phyloP scores from a whole-genome alignment of 768 basidiomycete species.

The Coprinellus micaceus region DNA sequence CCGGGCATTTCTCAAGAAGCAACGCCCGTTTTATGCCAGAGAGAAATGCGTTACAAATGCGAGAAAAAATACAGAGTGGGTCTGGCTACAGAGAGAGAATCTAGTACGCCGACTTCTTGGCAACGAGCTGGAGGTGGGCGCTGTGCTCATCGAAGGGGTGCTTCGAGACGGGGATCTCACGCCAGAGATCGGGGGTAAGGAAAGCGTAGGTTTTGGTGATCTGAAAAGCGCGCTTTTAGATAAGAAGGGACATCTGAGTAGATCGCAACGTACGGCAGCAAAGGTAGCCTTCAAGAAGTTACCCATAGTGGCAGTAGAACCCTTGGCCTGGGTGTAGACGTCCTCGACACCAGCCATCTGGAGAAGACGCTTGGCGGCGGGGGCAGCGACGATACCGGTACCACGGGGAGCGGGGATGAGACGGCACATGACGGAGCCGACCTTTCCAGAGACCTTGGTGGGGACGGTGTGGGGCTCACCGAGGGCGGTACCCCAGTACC shows the following conservation, averaged over 20 bases:
- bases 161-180: conserved; percentile 86
- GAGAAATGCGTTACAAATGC: conserved; percentile 5
- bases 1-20: neutral
- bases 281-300: conserved; percentile 99
- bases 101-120: conserved; percentile 71
- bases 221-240: conserved; percentile 32
- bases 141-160: conserved; percentile 95
- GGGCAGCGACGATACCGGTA: conserved; percentile 99
- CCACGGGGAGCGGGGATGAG: conserved; percentile 98
- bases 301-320: conserved; percentile 97
- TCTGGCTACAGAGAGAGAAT: conserved; percentile 15
- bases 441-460: conserved; percentile 97
- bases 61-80: conserved; percentile 11
- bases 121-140: conserved; percentile 81
- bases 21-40: neutral
- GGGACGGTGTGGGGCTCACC: conserved; percentile 99
- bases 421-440: conserved; percentile 98
- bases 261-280: conserved; percentile 70
- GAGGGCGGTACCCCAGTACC: conserved; percentile 99
- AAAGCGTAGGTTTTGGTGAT: conserved; percentile 98
- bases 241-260: neutral
- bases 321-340: conserved; percentile 96
- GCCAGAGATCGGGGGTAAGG: conserved; percentile 98
- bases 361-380: conserved; percentile 92
- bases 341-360: conserved; percentile 98